Evolutionary conservation across 2,329 filamentous ascomycete genomes (phyloP), one percentile per base, ranked within the genome.

Genomic region (Curvularia sp.): DNA sequence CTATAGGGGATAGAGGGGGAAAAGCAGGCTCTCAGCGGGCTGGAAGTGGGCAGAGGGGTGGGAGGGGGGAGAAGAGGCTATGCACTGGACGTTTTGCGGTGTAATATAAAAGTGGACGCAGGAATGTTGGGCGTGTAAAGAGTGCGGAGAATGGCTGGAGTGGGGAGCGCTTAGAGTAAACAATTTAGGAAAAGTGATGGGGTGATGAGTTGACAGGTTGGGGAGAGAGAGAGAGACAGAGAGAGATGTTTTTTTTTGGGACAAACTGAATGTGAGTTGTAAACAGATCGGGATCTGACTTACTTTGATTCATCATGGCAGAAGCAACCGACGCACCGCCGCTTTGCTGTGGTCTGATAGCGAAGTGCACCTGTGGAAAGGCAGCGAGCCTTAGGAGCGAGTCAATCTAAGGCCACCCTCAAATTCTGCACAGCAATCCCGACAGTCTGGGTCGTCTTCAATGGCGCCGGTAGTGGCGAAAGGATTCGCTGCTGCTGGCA

Each of bases 301-400:
- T 75, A 78, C 76, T 69, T 73, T 69, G 65, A 60, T 77, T 74
- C 76, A 78, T 78, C 48, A 67, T 70, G 68, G 67, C 63, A 66
- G 66, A 10, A 60, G 54, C 56, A 50, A 59, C 62, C 49, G 64
- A 62, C 64, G 57, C 64, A 65, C 61, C 55, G 64, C 58, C 51
- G 39, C 59, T 66, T 56, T 63, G 62, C 64, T 58, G 59, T 65
- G 64, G 64, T 65, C 62, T 57, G 63, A 64, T 39, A 46, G 53
- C 41, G 41, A 43, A 9, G 21, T 46, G 59, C 56, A 54, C 63
- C 63, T 53, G 54, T 55, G 60, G 57, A 49, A 42, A 53, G 39
- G 57, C 58, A 57, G 64, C 59, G 57, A 58, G 45, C 63, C 61
- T 58, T 64, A 64, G 59, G 58, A 59, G 64, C 58, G 54, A 63